phyloP scores from a whole-genome alignment of 2,329 filamentous ascomycete species.

The Monilinia fructigena region DNA sequence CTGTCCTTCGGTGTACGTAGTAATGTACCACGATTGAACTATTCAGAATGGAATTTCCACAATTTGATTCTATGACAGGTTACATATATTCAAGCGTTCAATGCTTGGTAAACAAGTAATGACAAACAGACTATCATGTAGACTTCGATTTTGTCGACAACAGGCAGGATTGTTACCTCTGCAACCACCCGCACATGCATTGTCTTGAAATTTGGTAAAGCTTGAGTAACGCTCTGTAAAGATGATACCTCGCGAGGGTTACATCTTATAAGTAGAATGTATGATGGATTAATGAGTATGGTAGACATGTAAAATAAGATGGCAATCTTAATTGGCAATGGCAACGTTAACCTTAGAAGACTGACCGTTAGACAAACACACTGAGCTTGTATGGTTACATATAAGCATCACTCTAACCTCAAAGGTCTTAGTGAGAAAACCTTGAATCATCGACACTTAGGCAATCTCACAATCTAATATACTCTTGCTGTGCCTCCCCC shows the following conservation, averaged over 20 bases:
- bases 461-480: not conserved
- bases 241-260: not conserved
- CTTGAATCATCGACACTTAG: not conserved
- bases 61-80: not conserved
- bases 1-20: not conserved
- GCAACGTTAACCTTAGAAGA: too few relatives aligned
- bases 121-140: not conserved
- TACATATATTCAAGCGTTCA: not conserved
- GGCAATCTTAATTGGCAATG: not conserved
- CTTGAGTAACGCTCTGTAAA: not conserved
- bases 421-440: not conserved
- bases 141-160: too few relatives aligned
- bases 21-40: not conserved
- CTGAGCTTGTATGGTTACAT: not conserved
- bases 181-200: not conserved
- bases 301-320: not conserved
- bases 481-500: not conserved
- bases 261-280: too few relatives aligned
- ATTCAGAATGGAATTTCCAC: too few relatives aligned
- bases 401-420: not conserved
- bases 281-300: too few relatives aligned
- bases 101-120: not conserved
- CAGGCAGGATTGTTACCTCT: not conserved
- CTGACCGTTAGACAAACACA: too few relatives aligned
- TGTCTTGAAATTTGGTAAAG: too few relatives aligned